phyloP scores from a whole-genome alignment of 2,329 filamentous ascomycete genomes.

The Sclerotinia subarctica region DNA sequence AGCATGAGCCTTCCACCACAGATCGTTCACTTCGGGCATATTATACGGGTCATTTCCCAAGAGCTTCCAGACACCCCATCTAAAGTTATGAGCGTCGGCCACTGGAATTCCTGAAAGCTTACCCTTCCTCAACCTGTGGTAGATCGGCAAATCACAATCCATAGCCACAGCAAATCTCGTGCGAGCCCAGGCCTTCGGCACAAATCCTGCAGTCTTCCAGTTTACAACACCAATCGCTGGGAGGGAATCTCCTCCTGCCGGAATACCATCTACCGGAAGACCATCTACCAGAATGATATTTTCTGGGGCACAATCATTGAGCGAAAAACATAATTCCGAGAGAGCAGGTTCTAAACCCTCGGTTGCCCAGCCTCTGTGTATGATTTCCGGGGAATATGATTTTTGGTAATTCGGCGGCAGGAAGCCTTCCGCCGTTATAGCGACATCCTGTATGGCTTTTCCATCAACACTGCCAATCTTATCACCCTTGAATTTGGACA shows the following conservation, averaged over 20 bases:
- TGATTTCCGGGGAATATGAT: too few relatives aligned
- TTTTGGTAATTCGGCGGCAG: too few relatives aligned
- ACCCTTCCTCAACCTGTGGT: not conserved
- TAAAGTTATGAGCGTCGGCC: not conserved
- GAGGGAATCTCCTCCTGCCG: not conserved
- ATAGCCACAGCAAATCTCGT: not conserved
- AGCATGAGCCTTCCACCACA: not conserved
- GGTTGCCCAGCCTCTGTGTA: not conserved
- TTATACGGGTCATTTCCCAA: not conserved
- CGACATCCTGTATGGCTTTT: not conserved
- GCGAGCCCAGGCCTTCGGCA: not conserved
- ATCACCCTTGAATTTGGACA: too few relatives aligned
- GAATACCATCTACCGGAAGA: too few relatives aligned
- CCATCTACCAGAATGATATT: not conserved
- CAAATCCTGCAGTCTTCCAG: not conserved
- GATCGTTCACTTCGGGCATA: not conserved
- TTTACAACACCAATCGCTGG: not conserved
- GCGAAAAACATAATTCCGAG: not conserved
- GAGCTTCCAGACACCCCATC: not conserved
- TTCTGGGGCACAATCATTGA: fast-evolving
- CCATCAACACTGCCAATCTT: not conserved
- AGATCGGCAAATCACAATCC: fast-evolving
- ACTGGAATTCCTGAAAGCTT: fast-evolving
- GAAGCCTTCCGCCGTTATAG: too few relatives aligned
- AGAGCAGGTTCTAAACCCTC: not conserved